phyloP scores from a whole-genome alignment of 2,329 filamentous ascomycete genomes.

The Acephala macrosclerotiorum region DNA sequence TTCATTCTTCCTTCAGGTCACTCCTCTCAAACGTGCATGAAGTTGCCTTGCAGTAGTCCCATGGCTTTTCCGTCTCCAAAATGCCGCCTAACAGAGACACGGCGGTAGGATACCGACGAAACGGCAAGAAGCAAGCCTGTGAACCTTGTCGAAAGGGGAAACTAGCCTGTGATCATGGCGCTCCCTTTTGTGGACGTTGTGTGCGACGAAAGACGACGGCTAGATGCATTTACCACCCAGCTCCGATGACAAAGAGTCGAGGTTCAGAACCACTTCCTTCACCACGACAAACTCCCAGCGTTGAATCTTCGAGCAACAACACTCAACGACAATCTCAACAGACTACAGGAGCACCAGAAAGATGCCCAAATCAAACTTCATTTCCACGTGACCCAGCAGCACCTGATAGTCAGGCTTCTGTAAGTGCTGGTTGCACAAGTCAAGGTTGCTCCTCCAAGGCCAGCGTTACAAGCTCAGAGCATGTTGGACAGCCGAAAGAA shows the following conservation, averaged over 20 bases:
- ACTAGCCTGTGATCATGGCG: conserved; percentile 40
- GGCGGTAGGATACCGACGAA: conserved; percentile 37
- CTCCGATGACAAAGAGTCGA: conserved; percentile 37
- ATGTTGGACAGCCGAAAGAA: conserved; percentile 15
- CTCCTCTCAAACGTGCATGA: not conserved
- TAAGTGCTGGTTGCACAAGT: not conserved
- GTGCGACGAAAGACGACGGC: conserved; percentile 36
- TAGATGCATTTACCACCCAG: conserved; percentile 40
- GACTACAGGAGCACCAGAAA: not conserved
- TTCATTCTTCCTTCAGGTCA: not conserved
- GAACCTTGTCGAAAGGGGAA: conserved; percentile 44
- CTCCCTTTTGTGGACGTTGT: conserved; percentile 40
- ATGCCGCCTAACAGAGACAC: not conserved
- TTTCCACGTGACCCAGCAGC: not conserved
- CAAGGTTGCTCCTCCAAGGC: not conserved
- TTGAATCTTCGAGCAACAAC: not conserved
- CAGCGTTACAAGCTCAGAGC: not conserved
- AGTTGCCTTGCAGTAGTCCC: not conserved
- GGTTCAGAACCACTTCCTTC: conserved; percentile 3
- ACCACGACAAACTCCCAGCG: conserved; percentile 12
- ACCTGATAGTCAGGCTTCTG: not conserved
- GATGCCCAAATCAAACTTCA: not conserved
- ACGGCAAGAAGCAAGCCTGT: conserved; percentile 43
- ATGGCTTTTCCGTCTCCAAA: not conserved
- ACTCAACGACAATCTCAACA: not conserved